Evolutionary conservation across 2,329 filamentous ascomycete species (phyloP).

Genomic region (Chaetomiaceae sp.): DNA sequence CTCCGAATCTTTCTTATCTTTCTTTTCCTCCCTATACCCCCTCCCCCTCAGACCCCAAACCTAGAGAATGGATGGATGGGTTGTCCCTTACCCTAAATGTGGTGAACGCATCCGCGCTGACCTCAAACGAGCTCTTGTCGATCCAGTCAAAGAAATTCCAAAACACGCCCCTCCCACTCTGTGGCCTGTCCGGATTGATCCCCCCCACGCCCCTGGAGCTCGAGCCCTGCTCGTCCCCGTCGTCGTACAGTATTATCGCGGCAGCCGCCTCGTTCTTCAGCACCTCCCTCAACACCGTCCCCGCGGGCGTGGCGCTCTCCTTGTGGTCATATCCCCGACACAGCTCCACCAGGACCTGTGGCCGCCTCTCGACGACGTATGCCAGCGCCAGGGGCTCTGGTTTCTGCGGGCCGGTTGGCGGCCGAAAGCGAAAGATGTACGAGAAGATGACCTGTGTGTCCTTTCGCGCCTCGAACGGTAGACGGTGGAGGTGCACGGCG

Average conservation of each 20-base stretch:
- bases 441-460: conserved; percentile 95
- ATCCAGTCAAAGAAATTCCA: conserved; percentile 99
- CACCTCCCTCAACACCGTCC: conserved; percentile 82
- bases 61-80: too few species aligned
- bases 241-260: conserved; percentile 87
- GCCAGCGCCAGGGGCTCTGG: conserved; percentile 79
- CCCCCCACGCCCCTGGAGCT: conserved; percentile 70
- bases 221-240: conserved; percentile 66
- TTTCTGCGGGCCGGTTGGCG: conserved; percentile 59
- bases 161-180: conserved; percentile 80
- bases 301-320: conserved; percentile 87
- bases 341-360: conserved; percentile 80
- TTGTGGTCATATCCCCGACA: conserved; percentile 87
- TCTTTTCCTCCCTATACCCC: too few species aligned
- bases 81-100: conserved; percentile 70
- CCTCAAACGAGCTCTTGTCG: conserved; percentile 92
- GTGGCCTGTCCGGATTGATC: conserved; percentile 69
- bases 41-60: too few species aligned
- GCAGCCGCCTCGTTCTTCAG: conserved; percentile 86
- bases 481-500: conserved; percentile 72
- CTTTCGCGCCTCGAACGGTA: conserved; percentile 95
- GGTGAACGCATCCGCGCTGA: conserved; percentile 94
- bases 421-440: conserved; percentile 86
- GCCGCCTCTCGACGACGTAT: conserved; percentile 80
- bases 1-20: background rate